Conservation (phyloP, 345 rosid species). For the Citrus inodora region DNA sequence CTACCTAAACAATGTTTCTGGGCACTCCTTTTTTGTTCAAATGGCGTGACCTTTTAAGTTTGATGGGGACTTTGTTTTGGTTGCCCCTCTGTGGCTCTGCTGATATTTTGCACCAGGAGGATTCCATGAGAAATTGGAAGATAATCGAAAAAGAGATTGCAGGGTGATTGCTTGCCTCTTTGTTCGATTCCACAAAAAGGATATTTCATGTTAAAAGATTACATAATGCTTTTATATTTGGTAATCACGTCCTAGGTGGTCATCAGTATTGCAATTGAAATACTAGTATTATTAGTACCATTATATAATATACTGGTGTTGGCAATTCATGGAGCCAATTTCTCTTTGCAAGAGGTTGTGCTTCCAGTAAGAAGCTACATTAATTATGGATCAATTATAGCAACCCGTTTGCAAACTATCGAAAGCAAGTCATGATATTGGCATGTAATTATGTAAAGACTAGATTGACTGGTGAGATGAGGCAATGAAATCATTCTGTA, state of each 20-base stretch:
- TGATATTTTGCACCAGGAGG: neutral
- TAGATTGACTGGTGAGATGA: no score
- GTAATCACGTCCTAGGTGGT: neutral
- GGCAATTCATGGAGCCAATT: no score
- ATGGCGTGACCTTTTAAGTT: neutral
- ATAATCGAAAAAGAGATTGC: neutral
- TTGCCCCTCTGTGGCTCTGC: neutral
- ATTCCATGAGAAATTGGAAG: neutral
- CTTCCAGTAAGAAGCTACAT: neutral
- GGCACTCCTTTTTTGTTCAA: neutral
- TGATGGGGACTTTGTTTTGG: neutral
- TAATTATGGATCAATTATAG: neutral
- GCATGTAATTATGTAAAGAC: no score
- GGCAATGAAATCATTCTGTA: no score
- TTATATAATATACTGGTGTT: no score
- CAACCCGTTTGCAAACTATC: no score
- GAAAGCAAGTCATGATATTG: no score
- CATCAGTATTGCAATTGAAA: neutral
- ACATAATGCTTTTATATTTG: neutral
- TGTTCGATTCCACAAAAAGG: neutral
- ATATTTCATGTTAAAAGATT: no score
- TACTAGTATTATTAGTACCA: neutral
- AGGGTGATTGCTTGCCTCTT: neutral
- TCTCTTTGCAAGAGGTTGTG: neutral
- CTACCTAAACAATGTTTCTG: neutral